Base-by-base conservation (phyloP, 139 green algal genomes). In the Eudorina sp. region DNA sequence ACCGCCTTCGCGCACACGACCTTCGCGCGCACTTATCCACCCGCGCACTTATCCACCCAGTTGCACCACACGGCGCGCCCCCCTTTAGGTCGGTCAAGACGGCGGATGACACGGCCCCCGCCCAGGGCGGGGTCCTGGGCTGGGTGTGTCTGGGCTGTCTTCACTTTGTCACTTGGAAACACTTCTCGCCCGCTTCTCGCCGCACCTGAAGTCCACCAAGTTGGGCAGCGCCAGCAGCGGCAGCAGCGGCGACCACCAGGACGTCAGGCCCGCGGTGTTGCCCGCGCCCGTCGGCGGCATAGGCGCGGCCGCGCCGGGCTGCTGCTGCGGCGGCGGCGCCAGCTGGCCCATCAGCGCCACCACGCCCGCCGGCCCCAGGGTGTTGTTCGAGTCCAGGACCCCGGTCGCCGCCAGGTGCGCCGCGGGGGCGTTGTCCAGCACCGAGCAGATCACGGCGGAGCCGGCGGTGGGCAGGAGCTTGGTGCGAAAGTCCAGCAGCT, bases 171-270 rank as follows among this genome's bases (percentile, higher is more conserved):
- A n/a, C n/a, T n/a, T n/a, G n/a, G n/a, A n/a, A n/a, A n/a, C n/a
- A n/a, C n/a, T n/a, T 58, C 51, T 16, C 51, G 51, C 51, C 51
- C 51, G 13, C 51, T 16, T 16, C 51, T 58, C 51, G 51, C 51
- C 51, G 13, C 43, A 86, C 62, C 83, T 70, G 83, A 88, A 88
- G 53, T 88, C 83, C 41, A 72, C 64, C 68, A 88, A 58, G 68
- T 45, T 81, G 25, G 83, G 68, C 68, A 88, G 69, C 48, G 83
- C 83, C 48, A 88, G 66, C 27, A 88, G 83, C 48, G 83, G 83
- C 51, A 88, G 69, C 46, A 88, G 66, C 68, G 83, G 83, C 48
- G 83, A 88, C 83, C 83, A 88, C 83, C 83, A 88, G 34, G 51
- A 29, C 48, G 46, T 70, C 38, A 80, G 64, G 25, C 64, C 83